These are phyloP conservation scores for Vaccinium vitisidaea DNA, from an alignment of 148 eudicot species.

Conservation along the genomic window DNA sequence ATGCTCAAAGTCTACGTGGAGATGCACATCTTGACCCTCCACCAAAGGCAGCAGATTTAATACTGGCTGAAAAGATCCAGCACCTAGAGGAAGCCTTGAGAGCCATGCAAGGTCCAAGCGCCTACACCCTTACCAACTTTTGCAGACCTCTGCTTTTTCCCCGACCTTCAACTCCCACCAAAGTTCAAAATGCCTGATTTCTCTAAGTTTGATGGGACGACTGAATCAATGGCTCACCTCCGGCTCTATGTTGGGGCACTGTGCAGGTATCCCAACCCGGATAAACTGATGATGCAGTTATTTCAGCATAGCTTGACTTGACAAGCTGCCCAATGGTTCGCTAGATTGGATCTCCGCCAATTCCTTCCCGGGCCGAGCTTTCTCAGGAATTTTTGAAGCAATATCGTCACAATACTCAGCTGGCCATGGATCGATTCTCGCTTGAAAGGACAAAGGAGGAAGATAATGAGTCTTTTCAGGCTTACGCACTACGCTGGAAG, in stretches of 20 bases:
- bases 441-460: too few relatives aligned
- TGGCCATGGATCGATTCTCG: background rate
- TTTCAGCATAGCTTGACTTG: background rate
- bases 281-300: background rate
- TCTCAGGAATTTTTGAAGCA: background rate
- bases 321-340: background rate
- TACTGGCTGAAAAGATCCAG: rapidly evolving
- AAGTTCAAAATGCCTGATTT: background rate
- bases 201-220: background rate
- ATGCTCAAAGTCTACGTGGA: background rate
- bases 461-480: background rate
- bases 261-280: background rate
- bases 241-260: background rate
- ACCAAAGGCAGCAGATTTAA: too few relatives aligned
- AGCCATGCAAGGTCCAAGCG: background rate
- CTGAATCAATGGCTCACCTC: background rate
- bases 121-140: background rate
- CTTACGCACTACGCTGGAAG: background rate
- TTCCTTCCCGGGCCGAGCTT: background rate
- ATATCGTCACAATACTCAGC: background rate
- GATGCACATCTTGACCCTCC: background rate
- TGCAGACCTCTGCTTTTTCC: background rate
- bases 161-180: background rate
- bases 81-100: background rate
- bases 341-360: background rate